A percentile compares a stretch with the other conserved stretches of the same genome.
These are phyloP conservation scores for Abrus precatorius DNA, from an alignment of 306 rosid species.

Conservation along the genomic window DNA sequence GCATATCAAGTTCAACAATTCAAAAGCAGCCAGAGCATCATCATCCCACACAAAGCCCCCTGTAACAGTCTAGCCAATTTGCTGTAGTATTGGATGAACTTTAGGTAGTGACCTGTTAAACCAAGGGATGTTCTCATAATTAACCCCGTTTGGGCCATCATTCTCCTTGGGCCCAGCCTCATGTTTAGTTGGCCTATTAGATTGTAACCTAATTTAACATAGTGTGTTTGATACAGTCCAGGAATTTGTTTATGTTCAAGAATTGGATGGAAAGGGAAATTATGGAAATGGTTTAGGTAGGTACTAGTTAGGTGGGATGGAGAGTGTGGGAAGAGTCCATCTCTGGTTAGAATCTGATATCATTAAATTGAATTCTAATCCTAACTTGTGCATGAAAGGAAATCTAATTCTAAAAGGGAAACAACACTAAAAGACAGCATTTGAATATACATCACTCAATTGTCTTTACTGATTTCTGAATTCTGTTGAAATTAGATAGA, in stretches of 20 bases:
- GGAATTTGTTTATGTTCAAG: not conserved
- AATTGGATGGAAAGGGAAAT: constrained; percentile 3
- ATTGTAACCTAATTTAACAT: constrained; percentile 13
- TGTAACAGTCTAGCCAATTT: too few species aligned
- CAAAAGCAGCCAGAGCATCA: too few species aligned
- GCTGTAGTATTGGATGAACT: too few species aligned
- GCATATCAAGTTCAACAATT: too few species aligned
- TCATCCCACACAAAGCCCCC: too few species aligned
- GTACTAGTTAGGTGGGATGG: not conserved
- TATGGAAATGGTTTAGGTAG: constrained; percentile 5
- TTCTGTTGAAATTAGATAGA: not conserved
- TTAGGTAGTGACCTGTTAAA: too few species aligned
- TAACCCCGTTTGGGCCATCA: too few species aligned
- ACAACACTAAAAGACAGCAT: not conserved
- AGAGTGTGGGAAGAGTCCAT: not conserved
- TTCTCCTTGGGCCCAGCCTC: too few species aligned
- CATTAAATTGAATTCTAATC: not conserved
- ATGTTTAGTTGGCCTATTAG: too few species aligned
- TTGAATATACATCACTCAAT: not conserved
- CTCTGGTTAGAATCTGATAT: not conserved
- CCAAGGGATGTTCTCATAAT: too few species aligned
- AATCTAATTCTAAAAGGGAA: not conserved
- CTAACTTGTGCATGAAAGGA: not conserved
- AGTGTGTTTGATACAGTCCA: not conserved
- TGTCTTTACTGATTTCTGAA: not conserved